Evolutionary conservation across 2,329 filamentous ascomycete species (phyloP), one percentile per base, ranked within the genome.

Genomic region (Thelonectria discophora): DNA sequence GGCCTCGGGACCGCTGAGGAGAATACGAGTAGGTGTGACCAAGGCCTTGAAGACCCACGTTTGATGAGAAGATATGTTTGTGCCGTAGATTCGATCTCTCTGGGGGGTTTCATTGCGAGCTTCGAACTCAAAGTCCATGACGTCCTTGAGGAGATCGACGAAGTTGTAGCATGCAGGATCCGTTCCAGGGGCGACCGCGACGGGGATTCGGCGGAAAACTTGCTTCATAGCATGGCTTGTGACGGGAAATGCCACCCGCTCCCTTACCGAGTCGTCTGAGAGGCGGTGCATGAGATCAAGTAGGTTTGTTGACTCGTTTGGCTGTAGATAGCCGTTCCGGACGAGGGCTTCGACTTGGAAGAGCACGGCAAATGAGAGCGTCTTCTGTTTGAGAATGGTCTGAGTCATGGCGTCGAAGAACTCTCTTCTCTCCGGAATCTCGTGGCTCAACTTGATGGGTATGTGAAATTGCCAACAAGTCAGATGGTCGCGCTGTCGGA

Each of bases 271-370:
- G 43, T 48, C 69, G 1, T 24, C 15, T 4, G 75, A 74, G 0
- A 79, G 64, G 0, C 64, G 42, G 4, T 74, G 71, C 1, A 90
- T 76, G 1, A 77, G 65, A 0, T 76, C 70, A 1, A 87, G 72
- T 5, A 92, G 69, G 1, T 71, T 63, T 0, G 78, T 48, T 0
- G 87, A 84, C 1, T 77, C 83, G 0, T 70, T 67, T 0, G 90
- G 89, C 12, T 86, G 78, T 1, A 93, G 78, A 56, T 84, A 86
- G 20, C 85, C 86, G 65, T 90, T 90, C 68, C 82, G 80, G 0
- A 88, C 86, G 5, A 94, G 75, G 15, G 82, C 83, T 52, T 90
- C 83, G 5, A 91, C 76, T 66, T 91, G 88, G 68, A 87, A 90
- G 6, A 86, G 78, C 1, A 88, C 69, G 0, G 76, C 72, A 64